Base-by-base conservation (phyloP, 805 yeast species). In the Scheffersomyces spartinae region DNA sequence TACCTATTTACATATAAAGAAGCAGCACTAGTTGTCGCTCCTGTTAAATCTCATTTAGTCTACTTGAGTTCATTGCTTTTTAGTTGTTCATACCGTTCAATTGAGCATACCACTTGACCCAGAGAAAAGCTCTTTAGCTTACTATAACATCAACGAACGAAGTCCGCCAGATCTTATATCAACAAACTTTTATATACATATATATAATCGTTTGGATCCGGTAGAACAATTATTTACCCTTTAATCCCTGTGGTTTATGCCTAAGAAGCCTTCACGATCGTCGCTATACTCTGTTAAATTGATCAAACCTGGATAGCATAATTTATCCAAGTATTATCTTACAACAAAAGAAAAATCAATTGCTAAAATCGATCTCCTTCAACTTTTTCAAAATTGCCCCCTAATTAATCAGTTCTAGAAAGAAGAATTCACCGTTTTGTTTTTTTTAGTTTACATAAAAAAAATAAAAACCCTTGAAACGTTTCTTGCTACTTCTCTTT, bases 401-500 rank as follows among this genome's bases (percentile, higher is more conserved):
- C 12, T 21, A 7, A n/a, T 17, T 13, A 11, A 10, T 15, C 26
- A 9, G n/a, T n/a, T n/a, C 23, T 11, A 23, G 16, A 17, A 24
- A 21, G 8, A 9, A 30, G 21, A 29, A 27, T 32, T 40, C 40
- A 37, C 18, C 31, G 34, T 36, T 36, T 21, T 29, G 34, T 30
- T 17, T 18, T 18, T 18, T 21, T 31, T 29, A 30, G 40, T 35
- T 43, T 43, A 38, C 36, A 38, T 29, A 18, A 20, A 25, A 17
- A 21, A 12, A 38, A 21, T 25, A 21, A 25, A 13, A 32, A 24
- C 28, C 26, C 37, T 38, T 49, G 61, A 47, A 46, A 51, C 62
- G 64, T 56, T 54, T 57, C 64, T 57, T 56, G 62, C 60, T 55
- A 57, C 64, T 57, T 57, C 64, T 57, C 63, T 55, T 49, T 41